phyloP scores from a whole-genome alignment of 1,284 basidiomycete genomes.

The Trichosporon sp. region DNA sequence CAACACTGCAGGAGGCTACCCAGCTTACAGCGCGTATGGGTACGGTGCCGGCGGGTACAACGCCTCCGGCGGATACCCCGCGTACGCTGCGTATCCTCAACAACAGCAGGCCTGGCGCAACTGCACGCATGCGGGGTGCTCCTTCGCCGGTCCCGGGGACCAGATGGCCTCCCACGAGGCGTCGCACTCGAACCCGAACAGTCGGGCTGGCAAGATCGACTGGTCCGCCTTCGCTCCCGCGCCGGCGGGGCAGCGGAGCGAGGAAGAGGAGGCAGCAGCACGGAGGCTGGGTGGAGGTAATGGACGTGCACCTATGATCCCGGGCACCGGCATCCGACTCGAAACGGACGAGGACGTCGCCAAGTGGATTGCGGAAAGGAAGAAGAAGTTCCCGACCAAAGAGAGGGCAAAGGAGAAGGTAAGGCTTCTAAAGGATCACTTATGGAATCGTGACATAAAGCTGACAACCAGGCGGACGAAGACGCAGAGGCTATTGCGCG shows the following conservation, averaged over 20 bases:
- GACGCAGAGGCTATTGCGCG: constrained; percentile 73
- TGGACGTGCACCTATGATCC: constrained; percentile 64
- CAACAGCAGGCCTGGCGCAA: neutral
- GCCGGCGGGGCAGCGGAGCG: constrained; percentile 60
- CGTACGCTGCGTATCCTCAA: constrained; percentile 3
- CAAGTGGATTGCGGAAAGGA: constrained; percentile 84
- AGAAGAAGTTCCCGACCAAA: constrained; percentile 75
- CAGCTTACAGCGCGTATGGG: constrained; percentile 3
- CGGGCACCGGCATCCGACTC: constrained; percentile 74
- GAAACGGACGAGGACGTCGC: constrained; percentile 79
- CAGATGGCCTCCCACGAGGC: constrained; percentile 82
- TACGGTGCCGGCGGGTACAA: constrained; percentile 20
- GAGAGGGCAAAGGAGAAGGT: constrained; percentile 71
- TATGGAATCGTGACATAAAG: neutral
- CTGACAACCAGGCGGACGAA: constrained; percentile 61
- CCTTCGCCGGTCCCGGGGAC: constrained; percentile 72
- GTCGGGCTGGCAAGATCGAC: neutral
- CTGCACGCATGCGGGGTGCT: constrained; percentile 6
- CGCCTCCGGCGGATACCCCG: constrained; percentile 18
- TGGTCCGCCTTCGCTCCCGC: constrained; percentile 52
- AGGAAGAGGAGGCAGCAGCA: constrained; percentile 64
- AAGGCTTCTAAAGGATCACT: constrained; percentile 18
- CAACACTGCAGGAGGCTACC: constrained; percentile 25
- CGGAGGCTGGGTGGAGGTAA: constrained; percentile 62
- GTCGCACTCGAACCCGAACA: constrained; percentile 72